Percentiles rank a stretch among this genome's conserved stretches.
Conservation (phyloP, 1,139 yeast species). For the Diutina mesorugosa region DNA sequence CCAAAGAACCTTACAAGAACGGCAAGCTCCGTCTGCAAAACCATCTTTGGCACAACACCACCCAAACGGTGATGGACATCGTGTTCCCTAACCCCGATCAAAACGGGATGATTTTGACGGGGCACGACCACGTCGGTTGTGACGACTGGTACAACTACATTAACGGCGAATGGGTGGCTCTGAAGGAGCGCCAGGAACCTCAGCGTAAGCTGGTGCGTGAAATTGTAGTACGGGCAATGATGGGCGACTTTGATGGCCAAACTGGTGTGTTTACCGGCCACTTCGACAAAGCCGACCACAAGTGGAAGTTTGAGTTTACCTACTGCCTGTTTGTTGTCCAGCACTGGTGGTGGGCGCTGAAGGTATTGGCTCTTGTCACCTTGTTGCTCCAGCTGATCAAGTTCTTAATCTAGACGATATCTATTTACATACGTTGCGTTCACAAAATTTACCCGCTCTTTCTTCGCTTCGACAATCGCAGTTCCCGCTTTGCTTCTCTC, state of each 20-base stretch:
- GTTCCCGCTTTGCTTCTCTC: background rate
- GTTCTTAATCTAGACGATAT: background rate
- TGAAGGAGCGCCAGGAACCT: conserved; percentile 14
- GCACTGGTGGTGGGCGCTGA: conserved; percentile 92
- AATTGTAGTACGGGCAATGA: conserved; percentile 79
- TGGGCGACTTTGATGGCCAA: conserved; percentile 93
- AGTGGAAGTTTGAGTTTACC: conserved; percentile 58
- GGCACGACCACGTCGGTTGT: conserved; percentile 97
- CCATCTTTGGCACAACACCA: conserved; percentile 55
- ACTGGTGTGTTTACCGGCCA: conserved; percentile 74
- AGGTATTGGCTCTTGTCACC: conserved; percentile 38
- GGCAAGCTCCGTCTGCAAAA: conserved; percentile 78
- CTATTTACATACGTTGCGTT: background rate
- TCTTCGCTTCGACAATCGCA: background rate
- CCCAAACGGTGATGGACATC: conserved; percentile 54
- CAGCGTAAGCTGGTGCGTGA: conserved; percentile 43
- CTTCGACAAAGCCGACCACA: conserved; percentile 17
- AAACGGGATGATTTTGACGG: conserved; percentile 74
- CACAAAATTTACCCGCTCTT: background rate
- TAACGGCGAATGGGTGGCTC: conserved; percentile 43
- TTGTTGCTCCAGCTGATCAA: conserved; percentile 21
- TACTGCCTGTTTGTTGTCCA: conserved; percentile 80
- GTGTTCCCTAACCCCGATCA: conserved; percentile 50
- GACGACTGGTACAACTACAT: conserved; percentile 46
- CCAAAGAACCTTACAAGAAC: conserved; percentile 51